A percentile compares a stretch with the other conserved stretches of the same genome.
Evolutionary conservation across 2,329 filamentous ascomycete genomes (phyloP).

Genomic region (Penicillium sp.): DNA sequence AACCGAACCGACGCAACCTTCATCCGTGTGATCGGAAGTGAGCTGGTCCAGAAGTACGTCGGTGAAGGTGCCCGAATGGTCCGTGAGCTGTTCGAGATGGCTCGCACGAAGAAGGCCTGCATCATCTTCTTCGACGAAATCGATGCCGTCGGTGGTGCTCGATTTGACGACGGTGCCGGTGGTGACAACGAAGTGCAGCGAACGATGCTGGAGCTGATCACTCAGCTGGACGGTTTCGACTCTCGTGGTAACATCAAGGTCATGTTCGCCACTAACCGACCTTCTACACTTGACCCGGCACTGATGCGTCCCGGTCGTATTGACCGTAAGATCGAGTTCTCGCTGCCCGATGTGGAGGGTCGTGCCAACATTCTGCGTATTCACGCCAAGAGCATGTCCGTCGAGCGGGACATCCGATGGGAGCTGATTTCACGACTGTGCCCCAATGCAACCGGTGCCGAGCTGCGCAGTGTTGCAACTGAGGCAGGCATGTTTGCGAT

Average conservation of each 20-base stretch:
- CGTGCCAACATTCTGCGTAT: conserved; percentile 96
- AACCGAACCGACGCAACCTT: conserved; percentile 98
- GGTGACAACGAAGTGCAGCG: conserved; percentile 97
- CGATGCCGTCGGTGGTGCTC: conserved; percentile 89
- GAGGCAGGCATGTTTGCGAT: conserved; percentile 99
- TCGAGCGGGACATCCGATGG: conserved; percentile 98
- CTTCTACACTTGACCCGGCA: conserved; percentile 91
- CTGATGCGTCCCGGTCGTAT: conserved; percentile 97
- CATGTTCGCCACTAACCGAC: conserved; percentile 98
- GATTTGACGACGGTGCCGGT: conserved; percentile 93
- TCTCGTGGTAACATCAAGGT: conserved; percentile 98
- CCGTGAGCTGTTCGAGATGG: conserved; percentile 98
- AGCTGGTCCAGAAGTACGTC: conserved; percentile 98
- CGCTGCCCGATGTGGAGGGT: conserved; percentile 91
- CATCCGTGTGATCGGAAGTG: conserved; percentile 95
- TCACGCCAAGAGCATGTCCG: conserved; percentile 99
- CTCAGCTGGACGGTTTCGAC: conserved; percentile 94
- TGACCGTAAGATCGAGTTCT: conserved; percentile 98
- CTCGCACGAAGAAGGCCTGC: conserved; percentile 97
- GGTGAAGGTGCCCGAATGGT: conserved; percentile 98
- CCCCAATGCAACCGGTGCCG: conserved; percentile 94
- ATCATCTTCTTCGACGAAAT: conserved; percentile 99
- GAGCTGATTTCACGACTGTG: conserved; percentile 95
- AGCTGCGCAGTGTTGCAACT: conserved; percentile 92
- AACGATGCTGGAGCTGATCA: conserved; percentile 97